phyloP scores from a whole-genome alignment of 805 yeast genomes.

The Ascoidea tarda region DNA sequence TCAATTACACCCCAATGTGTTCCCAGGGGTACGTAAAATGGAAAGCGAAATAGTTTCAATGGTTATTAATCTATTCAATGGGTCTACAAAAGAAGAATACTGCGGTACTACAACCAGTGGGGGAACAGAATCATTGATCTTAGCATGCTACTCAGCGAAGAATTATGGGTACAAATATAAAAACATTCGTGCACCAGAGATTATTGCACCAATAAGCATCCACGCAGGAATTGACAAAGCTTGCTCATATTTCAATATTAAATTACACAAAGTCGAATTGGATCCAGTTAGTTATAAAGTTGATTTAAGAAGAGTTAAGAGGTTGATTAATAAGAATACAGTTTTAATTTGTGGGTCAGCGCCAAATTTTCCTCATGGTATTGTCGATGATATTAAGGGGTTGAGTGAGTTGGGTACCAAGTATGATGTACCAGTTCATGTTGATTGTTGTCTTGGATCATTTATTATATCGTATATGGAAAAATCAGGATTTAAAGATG shows the following conservation, averaged over 20 bases:
- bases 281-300: conserved; percentile 56
- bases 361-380: conserved; percentile 95
- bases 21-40: conserved; percentile 94
- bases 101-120: conserved; percentile 86
- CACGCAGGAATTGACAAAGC: conserved; percentile 97
- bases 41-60: conserved; percentile 89
- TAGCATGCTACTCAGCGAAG: conserved; percentile 83
- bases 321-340: conserved; percentile 65
- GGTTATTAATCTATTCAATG: conserved; percentile 72
- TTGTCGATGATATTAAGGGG: conserved; percentile 74
- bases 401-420: conserved; percentile 52
- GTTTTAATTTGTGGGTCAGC: conserved; percentile 85
- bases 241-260: conserved; percentile 79
- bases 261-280: conserved; percentile 64
- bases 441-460: conserved; percentile 92
- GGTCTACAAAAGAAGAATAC: conserved; percentile 43
- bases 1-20: conserved; percentile 93
- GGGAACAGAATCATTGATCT: conserved; percentile 84
- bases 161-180: conserved; percentile 46
- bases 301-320: conserved; percentile 43
- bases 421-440: conserved; percentile 76
- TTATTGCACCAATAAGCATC: conserved; percentile 76
- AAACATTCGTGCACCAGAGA: conserved; percentile 65
- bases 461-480: conserved; percentile 74
- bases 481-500: conserved; percentile 25